These are phyloP conservation scores for Morella rubra DNA, from an alignment of 306 rosid species.

Conservation along the genomic window DNA sequence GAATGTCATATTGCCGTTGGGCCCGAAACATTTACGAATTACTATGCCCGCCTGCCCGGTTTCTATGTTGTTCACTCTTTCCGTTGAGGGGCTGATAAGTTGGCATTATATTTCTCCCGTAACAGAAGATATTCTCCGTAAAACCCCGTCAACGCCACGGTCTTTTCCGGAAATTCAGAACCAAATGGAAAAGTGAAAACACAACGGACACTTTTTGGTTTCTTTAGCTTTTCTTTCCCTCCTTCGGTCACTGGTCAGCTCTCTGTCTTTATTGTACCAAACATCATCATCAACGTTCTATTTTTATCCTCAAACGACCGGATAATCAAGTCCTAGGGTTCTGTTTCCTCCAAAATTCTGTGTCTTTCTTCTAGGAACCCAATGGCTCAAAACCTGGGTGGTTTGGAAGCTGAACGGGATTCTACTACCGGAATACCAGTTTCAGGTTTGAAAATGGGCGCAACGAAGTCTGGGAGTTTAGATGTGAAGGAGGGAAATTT, in stretches of 20 bases:
- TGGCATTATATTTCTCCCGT: not conserved
- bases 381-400: slow-evolving; percentile 16
- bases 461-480: not conserved
- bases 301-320: not conserved
- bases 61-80: not conserved
- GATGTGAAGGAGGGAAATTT: slow-evolving; percentile 17
- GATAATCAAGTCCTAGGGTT: not conserved
- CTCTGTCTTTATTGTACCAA: not conserved
- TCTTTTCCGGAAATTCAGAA: not conserved
- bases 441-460: slow-evolving; percentile 13
- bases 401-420: slow-evolving; percentile 16
- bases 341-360: not conserved
- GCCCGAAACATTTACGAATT: not conserved
- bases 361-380: not conserved
- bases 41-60: not conserved
- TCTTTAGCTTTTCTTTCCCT: not conserved
- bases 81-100: not conserved
- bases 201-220: not conserved
- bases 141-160: not conserved
- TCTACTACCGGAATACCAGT: not conserved
- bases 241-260: not conserved
- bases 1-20: not conserved
- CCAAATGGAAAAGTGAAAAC: not conserved
- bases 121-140: not conserved
- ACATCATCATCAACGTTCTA: not conserved